These are phyloP conservation scores for Pogostemon cablin DNA, from an alignment of 257 asterid genomes.

Conservation along the genomic window DNA sequence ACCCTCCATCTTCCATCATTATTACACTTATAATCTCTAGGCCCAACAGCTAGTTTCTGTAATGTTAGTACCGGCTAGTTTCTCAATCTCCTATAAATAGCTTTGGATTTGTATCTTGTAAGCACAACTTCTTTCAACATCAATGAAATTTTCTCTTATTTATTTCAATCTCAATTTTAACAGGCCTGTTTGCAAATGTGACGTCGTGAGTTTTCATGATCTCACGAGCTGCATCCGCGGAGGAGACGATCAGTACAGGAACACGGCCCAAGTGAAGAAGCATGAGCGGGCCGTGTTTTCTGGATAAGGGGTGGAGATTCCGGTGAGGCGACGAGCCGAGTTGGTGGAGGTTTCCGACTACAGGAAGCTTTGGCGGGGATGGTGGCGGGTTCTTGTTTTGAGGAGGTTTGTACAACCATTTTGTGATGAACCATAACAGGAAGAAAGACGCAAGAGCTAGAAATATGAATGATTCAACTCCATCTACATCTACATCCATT, in stretches of 20 bases:
- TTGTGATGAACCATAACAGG: not conserved
- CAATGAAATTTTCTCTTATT: no score
- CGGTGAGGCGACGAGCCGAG: conserved; percentile 10
- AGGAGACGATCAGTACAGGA: conserved; percentile 14
- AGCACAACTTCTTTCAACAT: no score
- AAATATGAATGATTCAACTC: not conserved
- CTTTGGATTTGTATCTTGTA: no score
- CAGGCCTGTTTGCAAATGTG: conserved; percentile 18
- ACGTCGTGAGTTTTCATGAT: conserved; percentile 21
- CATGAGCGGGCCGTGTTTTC: conserved; percentile 23
- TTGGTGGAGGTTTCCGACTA: conserved; percentile 25
- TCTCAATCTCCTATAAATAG: no score
- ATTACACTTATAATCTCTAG: no score
- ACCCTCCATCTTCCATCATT: no score
- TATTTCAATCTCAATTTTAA: no score
- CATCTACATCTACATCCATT: conserved; percentile 1
- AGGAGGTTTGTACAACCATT: not conserved
- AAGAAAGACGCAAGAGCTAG: not conserved
- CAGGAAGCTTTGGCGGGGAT: conserved; percentile 20
- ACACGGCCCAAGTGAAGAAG: conserved; percentile 24
- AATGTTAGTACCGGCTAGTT: no score
- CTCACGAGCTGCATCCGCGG: conserved; percentile 3
- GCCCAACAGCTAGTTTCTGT: no score
- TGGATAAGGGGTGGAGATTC: not conserved
- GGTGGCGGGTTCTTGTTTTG: not conserved